Percentiles rank a stretch among this genome's conserved stretches.
Evolutionary conservation across 2,329 filamentous ascomycete species (phyloP).

Genomic region (Trichoderma sp.): DNA sequence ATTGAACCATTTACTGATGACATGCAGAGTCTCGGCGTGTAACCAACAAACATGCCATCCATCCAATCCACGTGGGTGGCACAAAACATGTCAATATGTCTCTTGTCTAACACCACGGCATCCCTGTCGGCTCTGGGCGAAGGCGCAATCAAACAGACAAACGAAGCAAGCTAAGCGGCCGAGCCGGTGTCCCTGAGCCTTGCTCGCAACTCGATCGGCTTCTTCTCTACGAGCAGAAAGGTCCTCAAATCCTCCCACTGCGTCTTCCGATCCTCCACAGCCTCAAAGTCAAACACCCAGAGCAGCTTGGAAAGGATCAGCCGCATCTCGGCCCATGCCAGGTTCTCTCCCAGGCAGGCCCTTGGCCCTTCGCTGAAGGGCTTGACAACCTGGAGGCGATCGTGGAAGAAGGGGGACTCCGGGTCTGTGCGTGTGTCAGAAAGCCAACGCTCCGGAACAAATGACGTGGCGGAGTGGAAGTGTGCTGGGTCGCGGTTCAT

Average conservation of each 20-base stretch:
- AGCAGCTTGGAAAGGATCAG: slow-evolving; percentile 18
- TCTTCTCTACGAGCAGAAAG: slow-evolving; percentile 15
- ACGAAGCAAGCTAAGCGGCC: not conserved
- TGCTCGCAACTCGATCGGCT: not conserved
- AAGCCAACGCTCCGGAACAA: slow-evolving; percentile 17
- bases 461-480: slow-evolving; percentile 9
- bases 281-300: slow-evolving; percentile 20
- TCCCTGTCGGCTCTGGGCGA: not conserved
- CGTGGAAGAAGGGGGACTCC: slow-evolving; percentile 9
- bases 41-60: not conserved
- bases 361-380: slow-evolving; percentile 14
- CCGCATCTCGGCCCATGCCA: slow-evolving; percentile 19
- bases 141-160: not conserved
- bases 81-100: not conserved
- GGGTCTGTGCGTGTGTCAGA: not conserved
- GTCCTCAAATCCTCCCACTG: slow-evolving; percentile 13
- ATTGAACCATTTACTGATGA: not conserved
- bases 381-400: slow-evolving; percentile 4
- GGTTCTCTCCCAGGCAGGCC: slow-evolving; percentile 7
- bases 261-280: slow-evolving; percentile 1
- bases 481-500: slow-evolving; percentile 4
- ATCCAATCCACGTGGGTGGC: not conserved
- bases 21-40: not conserved
- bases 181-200: not conserved
- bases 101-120: not conserved